phyloP scores from a whole-genome alignment of 345 rosid genomes.

The Pelargonium nanum region DNA sequence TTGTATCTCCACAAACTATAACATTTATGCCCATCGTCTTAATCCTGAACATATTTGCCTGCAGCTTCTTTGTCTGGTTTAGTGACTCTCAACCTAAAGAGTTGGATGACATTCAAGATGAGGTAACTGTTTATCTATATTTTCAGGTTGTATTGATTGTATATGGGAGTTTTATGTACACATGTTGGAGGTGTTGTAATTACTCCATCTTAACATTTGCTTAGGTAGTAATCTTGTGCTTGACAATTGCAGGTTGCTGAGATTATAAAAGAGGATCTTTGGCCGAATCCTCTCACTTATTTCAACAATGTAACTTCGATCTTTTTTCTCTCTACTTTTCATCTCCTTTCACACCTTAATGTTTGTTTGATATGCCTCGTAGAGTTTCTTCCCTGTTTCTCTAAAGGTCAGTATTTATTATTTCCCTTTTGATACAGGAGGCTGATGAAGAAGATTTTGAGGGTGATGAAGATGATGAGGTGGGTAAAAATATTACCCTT shows the following conservation, averaged over 20 bases:
- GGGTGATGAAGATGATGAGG: slow-evolving; percentile 53
- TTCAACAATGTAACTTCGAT: slow-evolving; percentile 55
- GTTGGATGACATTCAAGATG: slow-evolving; percentile 61
- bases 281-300: slow-evolving; percentile 87
- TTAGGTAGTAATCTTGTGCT: no score
- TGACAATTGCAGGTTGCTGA: slow-evolving; percentile 62
- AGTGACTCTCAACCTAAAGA: slow-evolving; percentile 47
- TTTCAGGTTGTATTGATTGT: background rate
- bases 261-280: slow-evolving; percentile 83
- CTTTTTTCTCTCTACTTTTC: background rate
- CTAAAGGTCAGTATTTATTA: slow-evolving; percentile 1
- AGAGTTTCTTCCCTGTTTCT: slow-evolving; percentile 1
- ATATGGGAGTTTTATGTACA: background rate
- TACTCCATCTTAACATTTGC: no score
- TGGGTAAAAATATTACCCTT: slow-evolving; percentile 23
- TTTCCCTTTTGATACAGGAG: slow-evolving; percentile 29
- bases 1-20: no score
- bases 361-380: background rate
- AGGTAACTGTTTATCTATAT: slow-evolving; percentile 32
- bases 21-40: background rate
- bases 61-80: slow-evolving; percentile 92
- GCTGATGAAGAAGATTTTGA: slow-evolving; percentile 65
- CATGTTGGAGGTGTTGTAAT: no score
- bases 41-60: background rate
- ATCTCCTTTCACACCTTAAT: background rate